Percentiles rank a stretch among this genome's conserved stretches.
Evolutionary conservation across 2,329 filamentous ascomycete species (phyloP).

Genomic region (Microcyclosporella mali): DNA sequence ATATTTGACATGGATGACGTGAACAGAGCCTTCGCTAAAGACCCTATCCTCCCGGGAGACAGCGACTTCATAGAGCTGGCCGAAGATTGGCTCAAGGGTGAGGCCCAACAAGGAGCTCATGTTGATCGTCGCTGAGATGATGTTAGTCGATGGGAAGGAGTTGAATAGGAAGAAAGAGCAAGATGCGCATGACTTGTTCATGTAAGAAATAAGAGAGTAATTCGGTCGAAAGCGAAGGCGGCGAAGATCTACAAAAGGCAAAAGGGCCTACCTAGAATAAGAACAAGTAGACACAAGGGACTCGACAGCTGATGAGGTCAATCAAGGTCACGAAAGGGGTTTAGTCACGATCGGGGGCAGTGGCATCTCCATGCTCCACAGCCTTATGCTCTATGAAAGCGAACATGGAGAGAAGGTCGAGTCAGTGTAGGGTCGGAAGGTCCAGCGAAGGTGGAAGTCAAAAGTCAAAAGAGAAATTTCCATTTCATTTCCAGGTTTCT

Average conservation of each 20-base stretch:
- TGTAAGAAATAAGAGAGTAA: background rate
- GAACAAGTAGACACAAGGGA: background rate
- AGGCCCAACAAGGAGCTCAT: background rate
- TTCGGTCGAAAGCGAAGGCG: background rate
- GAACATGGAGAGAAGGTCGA: too few relatives aligned
- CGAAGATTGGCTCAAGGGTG: too few relatives aligned
- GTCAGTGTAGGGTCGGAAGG: too few relatives aligned
- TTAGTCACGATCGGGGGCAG: too few relatives aligned
- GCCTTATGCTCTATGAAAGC: too few relatives aligned
- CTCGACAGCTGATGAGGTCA: too few relatives aligned
- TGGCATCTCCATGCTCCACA: too few relatives aligned
- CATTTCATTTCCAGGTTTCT: slow-evolving; percentile 4
- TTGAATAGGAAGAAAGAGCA: background rate
- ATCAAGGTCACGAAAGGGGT: too few relatives aligned
- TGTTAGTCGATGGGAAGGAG: background rate
- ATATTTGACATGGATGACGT: background rate
- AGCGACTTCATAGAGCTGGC: too few relatives aligned
- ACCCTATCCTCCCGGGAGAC: background rate
- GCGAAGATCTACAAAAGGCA: background rate
- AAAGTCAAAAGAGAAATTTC: slow-evolving; percentile 1
- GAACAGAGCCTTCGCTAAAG: background rate
- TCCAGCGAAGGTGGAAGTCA: too few relatives aligned
- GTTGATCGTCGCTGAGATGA: too few relatives aligned
- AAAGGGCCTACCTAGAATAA: background rate
- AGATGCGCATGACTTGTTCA: background rate